Evolutionary conservation across 768 basidiomycete genomes (phyloP), one percentile per base, ranked within the genome.

Genomic region (Russula vinacea): DNA sequence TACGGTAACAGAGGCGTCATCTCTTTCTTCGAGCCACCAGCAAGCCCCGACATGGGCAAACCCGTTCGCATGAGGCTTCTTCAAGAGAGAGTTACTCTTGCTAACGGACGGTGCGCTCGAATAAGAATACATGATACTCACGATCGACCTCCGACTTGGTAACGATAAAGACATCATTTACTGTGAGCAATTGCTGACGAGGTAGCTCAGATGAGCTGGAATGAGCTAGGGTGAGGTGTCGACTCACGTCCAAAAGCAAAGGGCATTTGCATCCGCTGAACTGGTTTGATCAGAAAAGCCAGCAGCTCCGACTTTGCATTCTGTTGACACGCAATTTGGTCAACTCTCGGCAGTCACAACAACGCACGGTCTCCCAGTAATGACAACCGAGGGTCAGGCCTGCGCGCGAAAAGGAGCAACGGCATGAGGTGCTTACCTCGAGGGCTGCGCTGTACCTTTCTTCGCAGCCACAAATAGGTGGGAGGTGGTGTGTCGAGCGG

Each of bases 251-350:
- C 70, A 99, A 85, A 26, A 98, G 83, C 16, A 99, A 81, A 29
- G 95, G 95, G 75, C 98, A 98, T 81, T 98, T 98, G 84, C 96
- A 97, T 89, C 66, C 97, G 87, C 75, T 99, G 97, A 54, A 99
- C 90, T 8, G 97, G 97, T 79, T 98, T 98, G 82, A 98, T 98
- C 65, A 98, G 85, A 78, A 98, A 96, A 10, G 93, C 94, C 64
- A 92, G 91, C 37, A 99, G 81, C 72, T 99, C 97, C 72, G 90
- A 88, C 74, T 90, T 90, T 71, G 88, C 88, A 70, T 93, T 83
- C 91, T 93, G 72, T 60, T 62, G 62, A 67, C 60, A 65, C 49
- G 62, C 58, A n/a, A 37, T 66, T 67, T 70, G 58, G 70, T 73
- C 51, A 70, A 60, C 11, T 26, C 47, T 54, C 54, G 39, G 66